phyloP scores from a whole-genome alignment of 1,284 basidiomycete species.

The Sanghuangporus weigelae region DNA sequence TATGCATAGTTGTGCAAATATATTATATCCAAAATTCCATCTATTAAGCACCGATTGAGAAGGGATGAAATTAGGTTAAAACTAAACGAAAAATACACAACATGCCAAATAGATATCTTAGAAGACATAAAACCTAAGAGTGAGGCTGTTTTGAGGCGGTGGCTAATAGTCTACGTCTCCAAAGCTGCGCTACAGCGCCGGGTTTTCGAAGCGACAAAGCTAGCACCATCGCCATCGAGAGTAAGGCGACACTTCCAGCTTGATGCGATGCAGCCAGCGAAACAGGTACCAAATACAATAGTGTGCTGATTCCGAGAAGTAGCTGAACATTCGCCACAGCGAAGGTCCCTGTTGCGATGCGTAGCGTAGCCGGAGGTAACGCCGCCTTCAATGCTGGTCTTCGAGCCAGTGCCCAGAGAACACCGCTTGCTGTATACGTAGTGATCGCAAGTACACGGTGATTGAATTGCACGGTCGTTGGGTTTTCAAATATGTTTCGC shows the following conservation, averaged over 20 bases:
- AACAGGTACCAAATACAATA: conserved; percentile 92
- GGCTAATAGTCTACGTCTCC: conserved; percentile 34
- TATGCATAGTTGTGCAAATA: conserved; percentile 1
- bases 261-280: conserved; percentile 93
- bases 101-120: conserved; percentile 8
- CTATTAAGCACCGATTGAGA: not conserved
- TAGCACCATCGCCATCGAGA: conserved; percentile 83
- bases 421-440: conserved; percentile 69
- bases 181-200: conserved; percentile 57
- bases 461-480: conserved; percentile 95
- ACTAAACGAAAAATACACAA: conserved; percentile 3
- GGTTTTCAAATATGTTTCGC: conserved; percentile 96
- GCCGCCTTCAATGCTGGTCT: conserved; percentile 45
- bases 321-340: conserved; percentile 86
- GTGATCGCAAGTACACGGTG: conserved; percentile 89
- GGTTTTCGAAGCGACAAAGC: conserved; percentile 72
- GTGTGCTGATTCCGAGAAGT: conserved; percentile 84
- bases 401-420: conserved; percentile 57
- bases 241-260: conserved; percentile 84
- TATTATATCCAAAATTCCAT: not conserved
- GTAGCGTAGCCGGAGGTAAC: conserved; percentile 64
- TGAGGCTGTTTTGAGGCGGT: not conserved
- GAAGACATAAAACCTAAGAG: not conserved
- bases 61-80: not conserved
- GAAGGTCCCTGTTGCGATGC: conserved; percentile 65